Base-by-base conservation (phyloP, 2,329 filamentous ascomycete genomes). In the Rutstroemia sp. region DNA sequence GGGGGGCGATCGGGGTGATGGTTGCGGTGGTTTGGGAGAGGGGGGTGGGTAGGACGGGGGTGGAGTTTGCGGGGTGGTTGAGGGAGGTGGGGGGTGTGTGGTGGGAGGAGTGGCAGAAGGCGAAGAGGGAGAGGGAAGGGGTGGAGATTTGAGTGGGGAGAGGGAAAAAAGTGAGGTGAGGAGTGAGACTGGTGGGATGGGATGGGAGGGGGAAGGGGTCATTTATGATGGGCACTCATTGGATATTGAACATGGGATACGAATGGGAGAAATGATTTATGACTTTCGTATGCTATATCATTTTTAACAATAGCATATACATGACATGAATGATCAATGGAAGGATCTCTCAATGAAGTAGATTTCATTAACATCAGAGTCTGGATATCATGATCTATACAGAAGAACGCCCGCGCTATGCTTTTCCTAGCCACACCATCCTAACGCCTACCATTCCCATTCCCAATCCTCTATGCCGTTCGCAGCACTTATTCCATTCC, bases 1-100 rank as follows among this genome's bases (percentile, higher is more conserved):
- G 84, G 82, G 79, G 78, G 1, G 69, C 74, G 2, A 63, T 92
- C 2, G 72, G 78, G 4, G 75, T 77, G 0, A 44, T 83, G 0
- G 76, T 76, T 0, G 73, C 83, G 17, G 76, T 78, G 58, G 75
- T 86, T 3, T 87, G 79, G 70, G 83, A 84, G 66, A 75, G 89
- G 2, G 85, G 90, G 0, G 68, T 86, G 16, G 81, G 83, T 61
- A 82, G 82, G 57, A 85, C 84, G 61, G 72, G 80, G 14, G 75
- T 77, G 58, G 88, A 94, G 71, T 45, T 78, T n/a, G 65, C 69
- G 23, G 76, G 74, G 6, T 80, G 79, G 64, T 70, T 72, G 45
- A 68, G 72, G 14, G 73, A 78, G 50, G 69, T 81, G 53, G 78
- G 72, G 67, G 75, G 78, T 57, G 74, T 83, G 42, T 85, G 81